Evolutionary conservation across 2,329 filamentous ascomycete genomes (phyloP), one percentile per base, ranked within the genome.

Genomic region (Penicillium paneum): DNA sequence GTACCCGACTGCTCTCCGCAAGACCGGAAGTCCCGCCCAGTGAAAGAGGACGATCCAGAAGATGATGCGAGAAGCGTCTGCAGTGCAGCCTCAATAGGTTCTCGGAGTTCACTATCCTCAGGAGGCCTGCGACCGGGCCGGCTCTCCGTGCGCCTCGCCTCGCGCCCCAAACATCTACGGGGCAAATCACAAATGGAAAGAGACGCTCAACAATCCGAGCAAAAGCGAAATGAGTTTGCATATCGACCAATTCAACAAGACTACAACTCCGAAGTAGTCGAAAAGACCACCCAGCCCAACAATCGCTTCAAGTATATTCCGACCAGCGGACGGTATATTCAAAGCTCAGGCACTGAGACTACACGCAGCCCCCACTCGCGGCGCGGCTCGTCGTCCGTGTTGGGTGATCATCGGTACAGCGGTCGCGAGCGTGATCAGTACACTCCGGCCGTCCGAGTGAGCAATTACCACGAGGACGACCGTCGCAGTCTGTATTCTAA

Each of bases 201-300:
- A 51, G 55, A 51, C 1, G 13, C 26, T 24, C 51, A 53, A 26
- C 54, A 58, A 39, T 38, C 24, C 11, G 55, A 59, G 8, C 44
- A 52, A 32, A 55, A 54, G 35, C 52, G 49, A 17, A 42, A 58
- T 1, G 67, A 68, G 3, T 74, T 74, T 45, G 62, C 68, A 8
- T 74, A 74, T 46, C 68, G 64, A 41, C 71, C 70, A 3, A 65
- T 74, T 17, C 60, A 55, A 0, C 64, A 64, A 34, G 64, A 73
- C 43, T 74, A 74, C 43, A 50, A 63, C 0, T 54, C 61, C 3
- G 67, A 73, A 49, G 61, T 70, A 2, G 63, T 64, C 1, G 64
- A 69, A 35, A 64, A 56, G 1, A 46, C 55, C 1, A 49, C 47
- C 3, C 51, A 56, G 2, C 34, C 29, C 13, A 51, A 47, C 5